These are phyloP conservation scores for Penicillium desertorum DNA, from an alignment of 495 filamentous ascomycete species.

Conservation along the genomic window DNA sequence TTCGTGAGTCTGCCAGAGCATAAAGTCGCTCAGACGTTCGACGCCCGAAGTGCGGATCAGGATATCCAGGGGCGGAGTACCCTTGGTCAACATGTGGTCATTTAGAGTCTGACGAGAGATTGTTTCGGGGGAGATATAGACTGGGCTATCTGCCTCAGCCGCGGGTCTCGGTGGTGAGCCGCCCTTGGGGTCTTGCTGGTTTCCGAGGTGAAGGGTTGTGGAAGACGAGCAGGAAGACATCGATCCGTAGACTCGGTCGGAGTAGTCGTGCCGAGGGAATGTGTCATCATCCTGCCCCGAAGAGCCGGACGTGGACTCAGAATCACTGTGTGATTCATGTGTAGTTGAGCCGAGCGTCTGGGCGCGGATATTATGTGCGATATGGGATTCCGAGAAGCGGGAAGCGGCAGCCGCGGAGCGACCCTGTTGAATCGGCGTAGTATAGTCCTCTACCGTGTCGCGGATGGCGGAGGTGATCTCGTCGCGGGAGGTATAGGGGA, in stretches of 20 bases:
- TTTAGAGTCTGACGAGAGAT: slow-evolving; percentile 79
- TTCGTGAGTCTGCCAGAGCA: slow-evolving; percentile 97
- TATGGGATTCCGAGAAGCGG: slow-evolving; percentile 81
- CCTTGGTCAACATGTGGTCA: slow-evolving; percentile 79
- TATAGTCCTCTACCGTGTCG: slow-evolving; percentile 80
- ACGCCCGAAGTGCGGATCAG: slow-evolving; percentile 90
- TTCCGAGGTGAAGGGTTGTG: slow-evolving; percentile 48
- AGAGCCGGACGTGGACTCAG: slow-evolving; percentile 37
- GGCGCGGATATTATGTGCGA: slow-evolving; percentile 75
- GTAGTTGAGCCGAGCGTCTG: slow-evolving; percentile 48
- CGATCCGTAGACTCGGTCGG: slow-evolving; percentile 51
- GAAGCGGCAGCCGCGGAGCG: slow-evolving; percentile 31
- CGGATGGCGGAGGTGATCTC: slow-evolving; percentile 94
- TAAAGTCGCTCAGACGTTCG: slow-evolving; percentile 88
- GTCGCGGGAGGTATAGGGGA: slow-evolving; percentile 93
- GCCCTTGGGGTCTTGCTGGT: slow-evolving; percentile 32
- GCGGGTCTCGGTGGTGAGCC: slow-evolving; percentile 23
- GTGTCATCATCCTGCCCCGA: slow-evolving; percentile 38
- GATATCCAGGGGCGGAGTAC: slow-evolving; percentile 82
- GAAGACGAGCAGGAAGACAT: slow-evolving; percentile 56
- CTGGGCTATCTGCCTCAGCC: slow-evolving; percentile 23
- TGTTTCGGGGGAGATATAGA: slow-evolving; percentile 68
- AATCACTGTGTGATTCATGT: slow-evolving; percentile 39
- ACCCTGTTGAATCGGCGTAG: slow-evolving; percentile 56
- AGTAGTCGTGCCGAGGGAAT: slow-evolving; percentile 27